A percentile compares a stretch with the other conserved stretches of the same genome.
phyloP scores from a whole-genome alignment of 1,284 basidiomycete species.

The Coriolopsis trogii region DNA sequence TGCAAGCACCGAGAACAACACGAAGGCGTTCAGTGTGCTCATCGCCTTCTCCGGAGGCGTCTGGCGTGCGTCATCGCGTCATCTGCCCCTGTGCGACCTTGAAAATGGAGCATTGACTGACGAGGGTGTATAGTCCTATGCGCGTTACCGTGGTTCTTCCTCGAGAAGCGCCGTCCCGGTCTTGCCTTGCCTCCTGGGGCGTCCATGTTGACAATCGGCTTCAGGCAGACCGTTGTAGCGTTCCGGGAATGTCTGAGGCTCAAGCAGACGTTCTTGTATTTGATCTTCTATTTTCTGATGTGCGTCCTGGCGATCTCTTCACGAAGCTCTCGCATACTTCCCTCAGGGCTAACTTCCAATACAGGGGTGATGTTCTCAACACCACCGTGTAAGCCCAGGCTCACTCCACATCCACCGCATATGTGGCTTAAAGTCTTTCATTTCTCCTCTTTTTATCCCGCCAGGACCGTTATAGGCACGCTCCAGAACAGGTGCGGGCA shows the following conservation, averaged over 20 bases:
- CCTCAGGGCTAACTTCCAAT: background rate
- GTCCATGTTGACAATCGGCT: conserved; percentile 69
- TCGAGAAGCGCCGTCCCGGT: conserved; percentile 71
- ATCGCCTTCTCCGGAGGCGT: conserved; percentile 77
- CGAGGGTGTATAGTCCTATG: conserved; percentile 54
- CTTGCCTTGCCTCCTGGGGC: conserved; percentile 64
- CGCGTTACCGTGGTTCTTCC: conserved; percentile 77
- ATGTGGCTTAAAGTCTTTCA: background rate
- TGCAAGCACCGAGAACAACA: conserved; percentile 74
- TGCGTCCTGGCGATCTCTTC: conserved; percentile 35
- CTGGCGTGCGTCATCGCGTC: conserved; percentile 58
- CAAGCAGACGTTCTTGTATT: conserved; percentile 77
- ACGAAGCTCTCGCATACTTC: background rate
- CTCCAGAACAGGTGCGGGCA: conserved; percentile 64
- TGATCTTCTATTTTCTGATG: conserved; percentile 81
- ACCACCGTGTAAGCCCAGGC: conserved; percentile 63
- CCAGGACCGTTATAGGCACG: conserved; percentile 76
- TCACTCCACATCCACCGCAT: background rate
- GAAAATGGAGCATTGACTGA: too few species aligned
- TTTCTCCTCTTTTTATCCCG: conserved; percentile 3
- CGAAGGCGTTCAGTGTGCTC: conserved; percentile 73
- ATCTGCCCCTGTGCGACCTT: conserved; percentile 8
- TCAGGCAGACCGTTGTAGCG: conserved; percentile 70
- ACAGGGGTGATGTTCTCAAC: conserved; percentile 62
- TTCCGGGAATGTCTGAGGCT: conserved; percentile 67